These are phyloP conservation scores for Acacia melanoxylon DNA, from an alignment of 306 rosid genomes.

Conservation along the genomic window DNA sequence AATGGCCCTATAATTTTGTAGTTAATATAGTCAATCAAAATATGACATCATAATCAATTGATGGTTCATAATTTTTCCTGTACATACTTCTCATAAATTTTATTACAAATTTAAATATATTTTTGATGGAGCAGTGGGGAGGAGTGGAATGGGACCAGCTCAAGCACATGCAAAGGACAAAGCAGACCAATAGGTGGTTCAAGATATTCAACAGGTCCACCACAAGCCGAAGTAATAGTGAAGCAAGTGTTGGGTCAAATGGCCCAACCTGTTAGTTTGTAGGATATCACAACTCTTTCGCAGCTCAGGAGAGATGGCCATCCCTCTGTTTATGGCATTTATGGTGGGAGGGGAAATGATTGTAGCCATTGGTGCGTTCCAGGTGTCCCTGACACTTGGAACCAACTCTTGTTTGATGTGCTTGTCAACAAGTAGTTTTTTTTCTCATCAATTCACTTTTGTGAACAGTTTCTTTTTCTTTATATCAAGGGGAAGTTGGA, in stretches of 20 bases:
- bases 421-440: not conserved
- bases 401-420: conserved; percentile 7
- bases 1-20: not conserved
- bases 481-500: not conserved
- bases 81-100: not conserved
- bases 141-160: not conserved
- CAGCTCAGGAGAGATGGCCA: conserved; percentile 30
- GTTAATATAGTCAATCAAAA: not conserved
- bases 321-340: conserved; percentile 24
- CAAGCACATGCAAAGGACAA: conserved; percentile 13
- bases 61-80: not conserved
- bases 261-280: conserved; percentile 14
- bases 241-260: conserved; percentile 17
- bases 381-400: conserved; percentile 36
- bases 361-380: conserved; percentile 37
- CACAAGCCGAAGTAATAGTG: not conserved
- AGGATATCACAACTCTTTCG: conserved; percentile 19
- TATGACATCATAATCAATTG: not conserved
- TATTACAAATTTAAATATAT: not conserved
- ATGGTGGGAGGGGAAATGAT: not conserved
- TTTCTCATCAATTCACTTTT: not conserved
- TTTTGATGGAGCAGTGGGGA: conserved; percentile 11
- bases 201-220: conserved; percentile 10
- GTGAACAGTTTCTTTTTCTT: not conserved
- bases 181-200: conserved; percentile 10